Percentiles rank a stretch among this genome's conserved stretches.
Evolutionary conservation across 2,329 filamentous ascomycete species (phyloP).

Genomic region (Aspergillus chevalieri): DNA sequence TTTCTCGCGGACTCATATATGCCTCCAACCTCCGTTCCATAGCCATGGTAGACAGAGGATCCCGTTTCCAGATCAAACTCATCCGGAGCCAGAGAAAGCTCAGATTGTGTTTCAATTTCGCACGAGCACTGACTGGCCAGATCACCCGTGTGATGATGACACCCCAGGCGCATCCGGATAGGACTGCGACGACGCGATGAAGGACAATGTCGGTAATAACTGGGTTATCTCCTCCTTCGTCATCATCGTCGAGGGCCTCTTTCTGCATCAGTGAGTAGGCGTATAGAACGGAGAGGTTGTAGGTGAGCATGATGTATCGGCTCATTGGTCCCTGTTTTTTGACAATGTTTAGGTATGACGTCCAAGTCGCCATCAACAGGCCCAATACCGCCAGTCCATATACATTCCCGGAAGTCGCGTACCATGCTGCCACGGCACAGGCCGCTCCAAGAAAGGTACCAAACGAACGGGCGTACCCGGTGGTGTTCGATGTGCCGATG

Average conservation of each 20-base stretch:
- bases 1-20: constrained; percentile 85
- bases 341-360: constrained; percentile 84
- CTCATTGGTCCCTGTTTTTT: constrained; percentile 82
- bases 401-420: constrained; percentile 66
- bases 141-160: constrained; percentile 82
- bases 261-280: constrained; percentile 80
- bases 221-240: constrained; percentile 78
- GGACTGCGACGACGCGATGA: constrained; percentile 81
- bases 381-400: constrained; percentile 72
- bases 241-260: constrained; percentile 73
- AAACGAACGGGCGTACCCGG: constrained; percentile 75
- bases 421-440: constrained; percentile 72
- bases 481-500: constrained; percentile 91
- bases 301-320: constrained; percentile 88
- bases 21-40: constrained; percentile 52
- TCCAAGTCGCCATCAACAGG: constrained; percentile 71
- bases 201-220: constrained; percentile 81
- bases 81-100: constrained; percentile 90
- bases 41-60: constrained; percentile 70
- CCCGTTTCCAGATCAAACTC: constrained; percentile 92
- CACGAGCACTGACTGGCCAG: constrained; percentile 87
- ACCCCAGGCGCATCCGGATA: constrained; percentile 84
- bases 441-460: constrained; percentile 77
- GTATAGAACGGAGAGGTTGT: constrained; percentile 91
- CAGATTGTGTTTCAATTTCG: constrained; percentile 82